A percentile compares a stretch with the other conserved stretches of the same genome.
These are phyloP conservation scores for Kodamaea hsintzibuensis DNA, from an alignment of 805 yeast species.

Conservation along the genomic window DNA sequence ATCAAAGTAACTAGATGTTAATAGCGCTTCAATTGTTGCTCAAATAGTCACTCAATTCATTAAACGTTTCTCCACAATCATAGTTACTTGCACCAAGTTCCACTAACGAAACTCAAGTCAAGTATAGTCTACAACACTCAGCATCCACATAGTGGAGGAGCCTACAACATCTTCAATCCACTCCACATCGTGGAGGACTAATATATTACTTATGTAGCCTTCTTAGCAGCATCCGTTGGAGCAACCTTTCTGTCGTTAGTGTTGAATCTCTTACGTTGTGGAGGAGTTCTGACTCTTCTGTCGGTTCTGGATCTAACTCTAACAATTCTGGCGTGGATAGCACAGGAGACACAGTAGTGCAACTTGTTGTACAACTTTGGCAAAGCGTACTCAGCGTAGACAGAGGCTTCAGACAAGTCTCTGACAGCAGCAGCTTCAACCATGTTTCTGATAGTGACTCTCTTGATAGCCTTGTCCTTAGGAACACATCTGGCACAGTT, in stretches of 20 bases:
- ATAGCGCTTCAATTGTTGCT: too few relatives aligned
- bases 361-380: conserved; percentile 99
- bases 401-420: conserved; percentile 99
- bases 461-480: conserved; percentile 99
- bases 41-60: too few relatives aligned
- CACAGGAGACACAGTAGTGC: conserved; percentile 99
- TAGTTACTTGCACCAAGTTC: too few relatives aligned
- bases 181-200: neutral
- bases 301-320: conserved; percentile 99
- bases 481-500: conserved; percentile 99
- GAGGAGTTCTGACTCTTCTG: conserved; percentile 99
- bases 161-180: neutral
- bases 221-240: conserved; percentile 97
- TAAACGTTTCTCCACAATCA: too few relatives aligned
- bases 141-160: neutral
- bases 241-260: conserved; percentile 85
- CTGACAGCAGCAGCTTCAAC: conserved; percentile 99
- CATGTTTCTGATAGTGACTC: conserved; percentile 99
- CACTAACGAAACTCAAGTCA: too few relatives aligned
- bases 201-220: conserved; percentile 55
- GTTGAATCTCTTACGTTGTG: conserved; percentile 98
- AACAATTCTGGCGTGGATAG: conserved; percentile 99
- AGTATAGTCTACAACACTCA: neutral
- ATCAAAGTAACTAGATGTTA: too few relatives aligned
- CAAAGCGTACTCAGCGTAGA: conserved; percentile 97